Evolutionary conservation across 2,329 filamentous ascomycete species (phyloP).

Genomic region (Neocucurbitaria cava): DNA sequence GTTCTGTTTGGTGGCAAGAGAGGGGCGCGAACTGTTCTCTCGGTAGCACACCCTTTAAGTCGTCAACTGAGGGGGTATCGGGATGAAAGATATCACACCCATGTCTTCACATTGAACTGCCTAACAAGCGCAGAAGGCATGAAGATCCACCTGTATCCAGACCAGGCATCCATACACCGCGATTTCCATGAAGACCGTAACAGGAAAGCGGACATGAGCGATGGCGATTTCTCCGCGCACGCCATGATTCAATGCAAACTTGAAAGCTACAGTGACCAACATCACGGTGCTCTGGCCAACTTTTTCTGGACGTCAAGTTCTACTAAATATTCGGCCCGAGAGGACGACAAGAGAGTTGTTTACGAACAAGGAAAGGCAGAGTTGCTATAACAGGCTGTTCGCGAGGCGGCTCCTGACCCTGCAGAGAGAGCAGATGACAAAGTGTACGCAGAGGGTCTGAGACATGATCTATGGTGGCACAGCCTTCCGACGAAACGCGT

Average conservation of each 20-base stretch:
- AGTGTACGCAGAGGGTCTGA: slow-evolving; percentile 37
- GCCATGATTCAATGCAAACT: neutral
- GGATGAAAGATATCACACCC: neutral
- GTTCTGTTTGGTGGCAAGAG: neutral
- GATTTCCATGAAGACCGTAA: neutral
- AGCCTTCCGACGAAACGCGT: slow-evolving; percentile 35
- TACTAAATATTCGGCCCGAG: slow-evolving; percentile 17
- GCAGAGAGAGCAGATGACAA: slow-evolving; percentile 45
- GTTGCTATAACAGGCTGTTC: slow-evolving; percentile 19
- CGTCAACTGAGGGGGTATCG: neutral
- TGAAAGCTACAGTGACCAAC: neutral
- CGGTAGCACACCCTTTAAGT: neutral
- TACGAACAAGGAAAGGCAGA: slow-evolving; percentile 16
- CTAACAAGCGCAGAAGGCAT: neutral
- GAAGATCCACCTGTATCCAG: neutral
- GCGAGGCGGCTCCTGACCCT: slow-evolving; percentile 30
- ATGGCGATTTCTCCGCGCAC: neutral
- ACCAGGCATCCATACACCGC: slow-evolving; percentile 1
- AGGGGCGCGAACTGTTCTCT: neutral
- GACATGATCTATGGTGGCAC: slow-evolving; percentile 41
- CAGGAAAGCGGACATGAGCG: neutral
- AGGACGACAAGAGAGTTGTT: slow-evolving; percentile 3
- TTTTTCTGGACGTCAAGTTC: slow-evolving; percentile 4
- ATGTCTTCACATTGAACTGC: neutral
- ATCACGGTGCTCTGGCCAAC: neutral